Conservation (phyloP, 2,329 filamentous ascomycete species). For the Lasiodiplodia sp. region DNA sequence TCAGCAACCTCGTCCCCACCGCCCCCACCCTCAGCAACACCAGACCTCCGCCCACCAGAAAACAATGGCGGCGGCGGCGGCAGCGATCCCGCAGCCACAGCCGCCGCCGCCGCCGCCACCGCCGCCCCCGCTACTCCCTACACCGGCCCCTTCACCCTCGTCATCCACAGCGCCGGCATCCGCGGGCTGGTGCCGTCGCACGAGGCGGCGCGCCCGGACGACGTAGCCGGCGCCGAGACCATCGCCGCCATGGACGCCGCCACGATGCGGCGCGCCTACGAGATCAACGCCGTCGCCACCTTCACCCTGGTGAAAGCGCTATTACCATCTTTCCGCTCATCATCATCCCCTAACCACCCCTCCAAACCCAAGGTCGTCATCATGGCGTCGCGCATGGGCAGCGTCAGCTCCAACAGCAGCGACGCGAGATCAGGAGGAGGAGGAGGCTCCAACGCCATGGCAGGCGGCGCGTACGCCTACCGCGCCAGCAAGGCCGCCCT, state of each 20-base stretch:
- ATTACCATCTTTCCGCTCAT: conserved; percentile 42
- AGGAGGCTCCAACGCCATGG: conserved; percentile 2
- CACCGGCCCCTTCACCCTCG: conserved; percentile 42
- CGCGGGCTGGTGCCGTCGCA: conserved; percentile 51
- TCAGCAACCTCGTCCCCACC: background rate
- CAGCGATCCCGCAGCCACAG: conserved; percentile 19
- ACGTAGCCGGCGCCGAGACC: conserved; percentile 53
- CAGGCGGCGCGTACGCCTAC: conserved; percentile 56
- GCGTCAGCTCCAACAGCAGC: conserved; percentile 46
- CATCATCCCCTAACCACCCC: no score
- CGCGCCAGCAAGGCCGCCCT: conserved; percentile 56
- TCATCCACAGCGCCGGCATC: conserved; percentile 56
- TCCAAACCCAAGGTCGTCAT: conserved; percentile 47
- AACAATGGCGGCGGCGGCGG: conserved; percentile 29
- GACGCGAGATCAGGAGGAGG: background rate
- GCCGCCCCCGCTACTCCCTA: background rate
- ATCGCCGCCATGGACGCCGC: conserved; percentile 47
- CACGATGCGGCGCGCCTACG: conserved; percentile 50
- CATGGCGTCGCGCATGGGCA: conserved; percentile 56
- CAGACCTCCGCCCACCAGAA: background rate
- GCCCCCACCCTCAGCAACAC: no score
- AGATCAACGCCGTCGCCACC: conserved; percentile 53
- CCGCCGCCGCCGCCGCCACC: background rate
- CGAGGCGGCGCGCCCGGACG: conserved; percentile 36
- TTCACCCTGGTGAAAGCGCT: conserved; percentile 50